These are phyloP conservation scores for Chlamydomonas incerta DNA, from an alignment of 139 green algal species.

Conservation along the genomic window DNA sequence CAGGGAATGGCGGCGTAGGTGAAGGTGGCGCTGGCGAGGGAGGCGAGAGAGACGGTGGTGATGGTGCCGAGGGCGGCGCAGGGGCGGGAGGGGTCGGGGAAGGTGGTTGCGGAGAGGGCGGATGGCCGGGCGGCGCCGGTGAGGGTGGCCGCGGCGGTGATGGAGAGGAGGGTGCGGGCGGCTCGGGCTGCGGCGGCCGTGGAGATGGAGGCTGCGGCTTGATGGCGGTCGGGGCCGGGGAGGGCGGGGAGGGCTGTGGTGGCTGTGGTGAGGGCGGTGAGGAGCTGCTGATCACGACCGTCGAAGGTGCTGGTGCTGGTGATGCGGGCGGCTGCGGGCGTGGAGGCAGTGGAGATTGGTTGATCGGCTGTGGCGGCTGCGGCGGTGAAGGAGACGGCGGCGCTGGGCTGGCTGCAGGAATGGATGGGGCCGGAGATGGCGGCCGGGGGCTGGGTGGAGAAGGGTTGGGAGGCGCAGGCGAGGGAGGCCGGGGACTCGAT, in stretches of 20 bases:
- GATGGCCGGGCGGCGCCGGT: neutral
- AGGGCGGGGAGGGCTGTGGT: too few relatives aligned
- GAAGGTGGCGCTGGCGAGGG: neutral
- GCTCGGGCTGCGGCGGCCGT: too few relatives aligned
- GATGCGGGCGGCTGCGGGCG: too few relatives aligned
- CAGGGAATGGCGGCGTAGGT: neutral
- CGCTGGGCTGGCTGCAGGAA: too few relatives aligned
- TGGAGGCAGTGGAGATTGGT: too few relatives aligned
- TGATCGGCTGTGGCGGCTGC: too few relatives aligned
- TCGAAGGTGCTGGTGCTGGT: too few relatives aligned
- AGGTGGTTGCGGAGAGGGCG: neutral
- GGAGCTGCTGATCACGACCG: too few relatives aligned
- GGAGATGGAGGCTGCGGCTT: neutral
- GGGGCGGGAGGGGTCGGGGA: neutral
- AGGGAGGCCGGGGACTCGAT: neutral
- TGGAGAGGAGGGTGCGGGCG: too few relatives aligned
- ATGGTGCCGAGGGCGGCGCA: neutral
- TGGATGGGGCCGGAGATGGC: too few relatives aligned
- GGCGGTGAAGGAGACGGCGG: neutral
- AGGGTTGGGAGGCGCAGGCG: neutral
- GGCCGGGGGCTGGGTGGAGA: neutral
- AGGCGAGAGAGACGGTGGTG: neutral
- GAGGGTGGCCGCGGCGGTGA: neutral
- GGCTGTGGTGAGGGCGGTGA: too few relatives aligned
- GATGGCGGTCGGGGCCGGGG: too few relatives aligned